phyloP scores from a whole-genome alignment of 495 filamentous ascomycete species.

The Penicillium alfredii region DNA sequence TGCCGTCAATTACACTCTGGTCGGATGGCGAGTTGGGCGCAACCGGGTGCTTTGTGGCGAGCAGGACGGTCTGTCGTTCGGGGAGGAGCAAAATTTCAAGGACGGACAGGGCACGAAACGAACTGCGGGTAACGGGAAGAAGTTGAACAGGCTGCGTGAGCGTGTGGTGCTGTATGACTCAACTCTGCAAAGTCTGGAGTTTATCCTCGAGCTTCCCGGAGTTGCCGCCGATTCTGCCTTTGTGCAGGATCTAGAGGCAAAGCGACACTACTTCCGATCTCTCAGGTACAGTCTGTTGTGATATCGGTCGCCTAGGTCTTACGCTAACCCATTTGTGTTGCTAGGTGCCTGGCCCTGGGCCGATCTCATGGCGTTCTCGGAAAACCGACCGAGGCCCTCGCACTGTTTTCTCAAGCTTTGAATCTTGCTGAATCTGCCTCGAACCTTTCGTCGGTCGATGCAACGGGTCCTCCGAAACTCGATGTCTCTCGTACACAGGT shows the following conservation, averaged over 20 bases:
- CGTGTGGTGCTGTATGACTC: constrained; percentile 90
- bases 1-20: constrained; percentile 84
- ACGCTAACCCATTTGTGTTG: constrained; percentile 4
- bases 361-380: constrained; percentile 73
- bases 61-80: constrained; percentile 63
- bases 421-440: constrained; percentile 42
- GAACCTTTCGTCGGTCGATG: constrained; percentile 23
- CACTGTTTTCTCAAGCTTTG: constrained; percentile 66
- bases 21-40: constrained; percentile 90
- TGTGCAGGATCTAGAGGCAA: constrained; percentile 67
- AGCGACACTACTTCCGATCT: constrained; percentile 78
- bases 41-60: constrained; percentile 82
- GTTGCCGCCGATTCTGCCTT: constrained; percentile 81
- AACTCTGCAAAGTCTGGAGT: constrained; percentile 81
- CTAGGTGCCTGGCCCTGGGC: constrained; percentile 77
- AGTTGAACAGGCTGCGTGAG: constrained; percentile 76
- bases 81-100: constrained; percentile 46
- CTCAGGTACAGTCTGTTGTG: constrained; percentile 53
- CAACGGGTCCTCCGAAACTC: constrained; percentile 46
- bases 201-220: constrained; percentile 82
- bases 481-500: constrained; percentile 53
- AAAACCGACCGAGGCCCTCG: constrained; percentile 74
- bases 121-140: constrained; percentile 56
- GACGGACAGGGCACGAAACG: constrained; percentile 50
- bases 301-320: background rate